Evolutionary conservation across 305 asterid species (phyloP).

Genomic region (Solanum hybrid): DNA sequence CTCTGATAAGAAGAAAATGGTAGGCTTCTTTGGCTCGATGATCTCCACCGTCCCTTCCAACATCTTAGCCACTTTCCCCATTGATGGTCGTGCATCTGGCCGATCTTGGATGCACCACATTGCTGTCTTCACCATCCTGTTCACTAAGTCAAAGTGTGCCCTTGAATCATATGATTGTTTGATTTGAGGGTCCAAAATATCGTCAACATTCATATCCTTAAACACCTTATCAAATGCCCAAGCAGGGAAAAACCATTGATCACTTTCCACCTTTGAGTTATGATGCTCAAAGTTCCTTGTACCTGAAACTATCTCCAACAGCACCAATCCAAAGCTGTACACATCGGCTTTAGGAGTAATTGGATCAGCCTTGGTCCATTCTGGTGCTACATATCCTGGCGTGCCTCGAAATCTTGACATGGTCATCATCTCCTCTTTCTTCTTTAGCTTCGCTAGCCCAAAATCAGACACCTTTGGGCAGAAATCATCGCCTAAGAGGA

Average conservation of each 20-base stretch:
- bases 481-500: slow-evolving; percentile 69
- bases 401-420: slow-evolving; percentile 65
- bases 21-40: slow-evolving; percentile 58
- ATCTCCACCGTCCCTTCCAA: slow-evolving; percentile 81
- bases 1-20: slow-evolving; percentile 32
- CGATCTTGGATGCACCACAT: slow-evolving; percentile 85
- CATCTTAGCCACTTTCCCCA: slow-evolving; percentile 97
- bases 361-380: slow-evolving; percentile 48
- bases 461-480: slow-evolving; percentile 94
- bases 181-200: slow-evolving; percentile 50
- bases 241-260: slow-evolving; percentile 63
- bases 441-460: slow-evolving; percentile 72
- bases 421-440: slow-evolving; percentile 62
- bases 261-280: slow-evolving; percentile 46
- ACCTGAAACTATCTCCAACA: slow-evolving; percentile 70
- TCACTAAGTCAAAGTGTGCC: slow-evolving; percentile 54
- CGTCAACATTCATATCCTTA: slow-evolving; percentile 59
- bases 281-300: slow-evolving; percentile 41
- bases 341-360: slow-evolving; percentile 82
- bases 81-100: slow-evolving; percentile 74
- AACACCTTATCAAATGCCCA: slow-evolving; percentile 80
- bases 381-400: slow-evolving; percentile 78
- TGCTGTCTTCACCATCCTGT: slow-evolving; percentile 77
- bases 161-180: slow-evolving; percentile 47
- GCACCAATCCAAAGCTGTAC: slow-evolving; percentile 70